A percentile compares a stretch with the other conserved stretches of the same genome.
Evolutionary conservation across 257 asterid genomes (phyloP).

Genomic region (Coffea canephora): DNA sequence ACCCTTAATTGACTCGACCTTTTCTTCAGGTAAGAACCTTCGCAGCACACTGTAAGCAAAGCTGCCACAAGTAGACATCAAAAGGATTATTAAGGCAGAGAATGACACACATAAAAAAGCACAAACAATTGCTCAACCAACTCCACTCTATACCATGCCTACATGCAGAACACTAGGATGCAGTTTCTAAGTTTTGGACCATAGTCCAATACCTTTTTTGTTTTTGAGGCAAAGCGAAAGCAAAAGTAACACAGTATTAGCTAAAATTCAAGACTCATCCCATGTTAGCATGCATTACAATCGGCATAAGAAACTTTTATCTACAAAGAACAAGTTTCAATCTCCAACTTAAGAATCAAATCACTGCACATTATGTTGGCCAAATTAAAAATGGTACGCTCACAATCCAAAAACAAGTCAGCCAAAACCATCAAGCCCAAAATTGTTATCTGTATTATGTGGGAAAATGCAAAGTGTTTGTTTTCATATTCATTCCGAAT

Average conservation of each 20-base stretch:
- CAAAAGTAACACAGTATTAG: neutral
- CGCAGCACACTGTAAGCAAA: constrained; percentile 63
- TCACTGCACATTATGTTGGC: neutral
- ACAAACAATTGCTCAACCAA: neutral
- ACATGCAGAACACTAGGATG: neutral
- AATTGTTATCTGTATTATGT: neutral
- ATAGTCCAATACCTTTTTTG: neutral
- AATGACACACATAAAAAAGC: neutral
- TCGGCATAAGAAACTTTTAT: neutral
- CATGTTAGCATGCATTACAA: neutral
- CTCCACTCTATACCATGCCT: neutral
- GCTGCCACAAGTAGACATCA: constrained; percentile 32
- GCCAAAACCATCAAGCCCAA: neutral
- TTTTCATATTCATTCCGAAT: too few species aligned
- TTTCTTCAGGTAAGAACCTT: constrained; percentile 86
- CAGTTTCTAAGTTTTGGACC: neutral
- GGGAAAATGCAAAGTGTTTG: neutral
- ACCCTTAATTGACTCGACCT: constrained; percentile 86
- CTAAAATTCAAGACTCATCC: neutral
- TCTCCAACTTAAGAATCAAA: neutral
- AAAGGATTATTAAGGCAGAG: neutral
- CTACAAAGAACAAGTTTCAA: neutral
- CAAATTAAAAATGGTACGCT: neutral
- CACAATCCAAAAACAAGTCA: neutral
- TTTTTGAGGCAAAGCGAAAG: neutral